A percentile compares a stretch with the other conserved stretches of the same genome.
Evolutionary conservation across 371 early-diverging fungal species (phyloP).

Genomic region (Mortierella polycephala): DNA sequence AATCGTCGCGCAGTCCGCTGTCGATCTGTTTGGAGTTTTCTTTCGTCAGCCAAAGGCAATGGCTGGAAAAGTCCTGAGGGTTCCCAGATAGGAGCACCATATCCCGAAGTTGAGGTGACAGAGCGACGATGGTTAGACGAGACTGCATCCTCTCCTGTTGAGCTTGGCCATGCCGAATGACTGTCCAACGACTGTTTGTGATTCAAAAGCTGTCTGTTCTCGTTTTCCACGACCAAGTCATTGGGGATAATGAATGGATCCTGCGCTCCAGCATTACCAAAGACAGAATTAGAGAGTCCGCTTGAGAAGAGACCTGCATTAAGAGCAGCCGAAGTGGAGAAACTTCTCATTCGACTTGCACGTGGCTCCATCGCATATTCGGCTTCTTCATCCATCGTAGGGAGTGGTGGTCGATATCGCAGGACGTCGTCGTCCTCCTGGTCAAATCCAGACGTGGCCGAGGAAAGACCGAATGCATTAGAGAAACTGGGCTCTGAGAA

Average conservation of each 20-base stretch:
- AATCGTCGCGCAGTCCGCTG: conserved; percentile 33
- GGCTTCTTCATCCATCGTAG: conserved; percentile 35
- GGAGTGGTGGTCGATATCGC: conserved; percentile 12
- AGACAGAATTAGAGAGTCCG: conserved; percentile 11
- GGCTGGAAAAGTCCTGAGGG: background rate
- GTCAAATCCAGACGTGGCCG: conserved; percentile 8
- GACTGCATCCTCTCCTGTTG: background rate
- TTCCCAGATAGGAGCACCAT: conserved; percentile 44
- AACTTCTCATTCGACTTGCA: conserved; percentile 25
- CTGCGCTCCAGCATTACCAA: background rate
- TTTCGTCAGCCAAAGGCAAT: conserved; percentile 7
- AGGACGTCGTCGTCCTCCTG: conserved; percentile 18
- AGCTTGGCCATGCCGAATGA: conserved; percentile 1
- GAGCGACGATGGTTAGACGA: conserved; percentile 27
- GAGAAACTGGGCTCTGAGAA: conserved; percentile 30
- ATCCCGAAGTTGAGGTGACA: conserved; percentile 14
- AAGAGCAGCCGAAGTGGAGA: conserved; percentile 46
- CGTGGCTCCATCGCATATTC: conserved; percentile 39
- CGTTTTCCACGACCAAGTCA: background rate
- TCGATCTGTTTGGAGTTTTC: conserved; percentile 20
- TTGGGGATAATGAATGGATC: conserved; percentile 13
- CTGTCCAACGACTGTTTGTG: conserved; percentile 15
- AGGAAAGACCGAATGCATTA: background rate
- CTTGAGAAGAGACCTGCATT: conserved; percentile 19
- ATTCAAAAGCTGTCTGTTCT: conserved; percentile 7